Conservation (phyloP, 352 stramenopile species). For the Thalassiosira delicatula region DNA sequence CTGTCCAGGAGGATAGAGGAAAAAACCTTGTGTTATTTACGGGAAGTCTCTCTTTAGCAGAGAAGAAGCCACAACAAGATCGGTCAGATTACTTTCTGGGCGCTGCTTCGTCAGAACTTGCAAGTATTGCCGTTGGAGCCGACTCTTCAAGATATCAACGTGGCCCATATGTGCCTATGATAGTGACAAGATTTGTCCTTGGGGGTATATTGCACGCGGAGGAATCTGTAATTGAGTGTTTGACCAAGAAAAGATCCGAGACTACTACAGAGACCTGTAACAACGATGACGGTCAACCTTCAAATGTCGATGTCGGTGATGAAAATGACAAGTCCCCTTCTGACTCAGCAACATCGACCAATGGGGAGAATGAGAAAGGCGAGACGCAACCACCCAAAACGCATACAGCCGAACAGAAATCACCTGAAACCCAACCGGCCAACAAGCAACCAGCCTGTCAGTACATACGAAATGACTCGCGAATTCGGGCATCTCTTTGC, state of each 20-base stretch:
- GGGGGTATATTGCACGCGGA: constrained; percentile 75
- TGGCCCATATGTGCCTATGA: constrained; percentile 77
- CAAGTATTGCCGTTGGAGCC: constrained; percentile 75
- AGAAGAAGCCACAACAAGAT: constrained; percentile 70
- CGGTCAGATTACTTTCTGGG: constrained; percentile 78
- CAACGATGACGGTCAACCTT: constrained; percentile 23
- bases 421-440: constrained; percentile 15
- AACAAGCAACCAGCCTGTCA: constrained; percentile 38
- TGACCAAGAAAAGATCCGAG: constrained; percentile 28
- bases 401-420: constrained; percentile 6
- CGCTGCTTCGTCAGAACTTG: constrained; percentile 74
- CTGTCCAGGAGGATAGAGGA: not conserved
- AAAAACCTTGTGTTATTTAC: constrained; percentile 46
- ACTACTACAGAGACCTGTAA: constrained; percentile 12
- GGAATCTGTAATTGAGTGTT: constrained; percentile 57
- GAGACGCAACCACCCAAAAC: constrained; percentile 23
- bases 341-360: not conserved
- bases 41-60: constrained; percentile 43
- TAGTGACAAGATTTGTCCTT: constrained; percentile 80
- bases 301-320: constrained; percentile 1
- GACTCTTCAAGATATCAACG: constrained; percentile 81
- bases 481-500: constrained; percentile 71
- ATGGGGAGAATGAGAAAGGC: constrained; percentile 14
- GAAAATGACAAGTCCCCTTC: constrained; percentile 6
- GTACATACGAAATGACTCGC: constrained; percentile 66